Evolutionary conservation across 225 moss, liverwort and hornwort species (phyloP).

Genomic region (Marchantia polymorpha): DNA sequence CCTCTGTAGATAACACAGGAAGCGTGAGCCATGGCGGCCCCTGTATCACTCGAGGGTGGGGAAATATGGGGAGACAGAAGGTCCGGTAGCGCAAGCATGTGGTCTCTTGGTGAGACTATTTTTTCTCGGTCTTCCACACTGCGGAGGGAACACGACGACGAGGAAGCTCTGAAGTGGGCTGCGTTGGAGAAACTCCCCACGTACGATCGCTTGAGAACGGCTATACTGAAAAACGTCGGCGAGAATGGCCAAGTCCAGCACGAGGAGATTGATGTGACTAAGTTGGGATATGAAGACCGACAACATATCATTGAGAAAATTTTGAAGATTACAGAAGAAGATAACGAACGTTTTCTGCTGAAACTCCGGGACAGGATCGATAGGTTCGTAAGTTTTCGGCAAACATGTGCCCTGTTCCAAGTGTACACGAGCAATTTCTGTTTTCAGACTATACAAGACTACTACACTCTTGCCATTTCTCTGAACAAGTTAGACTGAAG

Average conservation of each 20-base stretch:
- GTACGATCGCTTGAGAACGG: conserved; percentile 75
- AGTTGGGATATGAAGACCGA: conserved; percentile 72
- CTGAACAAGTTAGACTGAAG: not conserved
- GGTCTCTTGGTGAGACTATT: conserved; percentile 54
- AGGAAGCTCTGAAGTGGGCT: conserved; percentile 89
- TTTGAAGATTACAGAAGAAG: conserved; percentile 80
- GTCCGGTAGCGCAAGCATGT: conserved; percentile 41
- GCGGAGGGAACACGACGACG: conserved; percentile 67
- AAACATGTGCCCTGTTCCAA: not conserved
- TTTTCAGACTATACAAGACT: not conserved
- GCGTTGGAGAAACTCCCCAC: conserved; percentile 94
- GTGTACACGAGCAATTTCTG: not conserved
- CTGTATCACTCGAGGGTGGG: conserved; percentile 35
- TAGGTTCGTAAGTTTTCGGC: conserved; percentile 30
- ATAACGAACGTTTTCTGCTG: conserved; percentile 82
- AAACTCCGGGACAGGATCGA: conserved; percentile 84
- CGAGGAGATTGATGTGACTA: conserved; percentile 76
- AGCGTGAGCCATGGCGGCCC: conserved; percentile 34
- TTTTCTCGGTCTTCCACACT: conserved; percentile 73
- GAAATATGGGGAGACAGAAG: conserved; percentile 47
- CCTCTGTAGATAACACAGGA: not conserved
- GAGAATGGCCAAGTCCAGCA: conserved; percentile 59
- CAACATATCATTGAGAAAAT: conserved; percentile 82
- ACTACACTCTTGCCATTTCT: not conserved
- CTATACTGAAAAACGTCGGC: conserved; percentile 68